A percentile compares a stretch with the other conserved stretches of the same genome.
These are phyloP conservation scores for Penicillium lagena DNA, from an alignment of 495 filamentous ascomycete species.

Conservation along the genomic window DNA sequence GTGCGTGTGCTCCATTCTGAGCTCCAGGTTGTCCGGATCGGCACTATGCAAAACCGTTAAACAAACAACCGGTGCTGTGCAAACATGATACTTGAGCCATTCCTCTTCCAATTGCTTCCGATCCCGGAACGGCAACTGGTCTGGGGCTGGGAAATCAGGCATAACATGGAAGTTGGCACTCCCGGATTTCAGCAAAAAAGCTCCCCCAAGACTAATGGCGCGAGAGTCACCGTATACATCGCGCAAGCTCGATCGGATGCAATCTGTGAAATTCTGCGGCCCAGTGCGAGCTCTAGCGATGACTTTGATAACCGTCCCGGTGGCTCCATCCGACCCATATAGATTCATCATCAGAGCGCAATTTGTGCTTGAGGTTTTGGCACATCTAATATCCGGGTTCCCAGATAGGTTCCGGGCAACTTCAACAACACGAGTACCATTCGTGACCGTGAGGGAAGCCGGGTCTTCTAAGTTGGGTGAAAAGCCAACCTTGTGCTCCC, in stretches of 20 bases:
- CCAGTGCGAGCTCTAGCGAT: conserved; percentile 19
- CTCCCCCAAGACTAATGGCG: conserved; percentile 28
- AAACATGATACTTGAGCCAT: conserved; percentile 32
- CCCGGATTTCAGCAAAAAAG: conserved; percentile 28
- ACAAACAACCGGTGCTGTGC: conserved; percentile 28
- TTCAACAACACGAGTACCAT: conserved; percentile 11
- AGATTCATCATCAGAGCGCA: conserved; percentile 36
- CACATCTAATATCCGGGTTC: background rate
- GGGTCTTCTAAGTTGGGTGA: conserved; percentile 12
- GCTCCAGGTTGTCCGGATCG: conserved; percentile 22
- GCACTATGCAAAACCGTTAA: conserved; percentile 32
- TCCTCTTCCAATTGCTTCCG: conserved; percentile 15
- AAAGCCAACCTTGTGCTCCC: conserved; percentile 1
- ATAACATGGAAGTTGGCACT: conserved; percentile 35
- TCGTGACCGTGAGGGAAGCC: conserved; percentile 6
- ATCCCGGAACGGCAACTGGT: conserved; percentile 20
- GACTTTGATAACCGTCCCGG: conserved; percentile 28
- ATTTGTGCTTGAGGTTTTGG: conserved; percentile 11
- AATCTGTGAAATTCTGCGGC: conserved; percentile 22
- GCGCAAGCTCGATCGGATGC: conserved; percentile 20
- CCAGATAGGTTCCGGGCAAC: background rate
- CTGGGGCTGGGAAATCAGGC: conserved; percentile 32
- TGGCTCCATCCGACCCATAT: conserved; percentile 21
- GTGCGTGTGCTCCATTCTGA: conserved; percentile 40
- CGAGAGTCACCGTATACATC: conserved; percentile 18